Base-by-base conservation (phyloP, 2,329 filamentous ascomycete genomes). In the Ceratocystis lukuohia region DNA sequence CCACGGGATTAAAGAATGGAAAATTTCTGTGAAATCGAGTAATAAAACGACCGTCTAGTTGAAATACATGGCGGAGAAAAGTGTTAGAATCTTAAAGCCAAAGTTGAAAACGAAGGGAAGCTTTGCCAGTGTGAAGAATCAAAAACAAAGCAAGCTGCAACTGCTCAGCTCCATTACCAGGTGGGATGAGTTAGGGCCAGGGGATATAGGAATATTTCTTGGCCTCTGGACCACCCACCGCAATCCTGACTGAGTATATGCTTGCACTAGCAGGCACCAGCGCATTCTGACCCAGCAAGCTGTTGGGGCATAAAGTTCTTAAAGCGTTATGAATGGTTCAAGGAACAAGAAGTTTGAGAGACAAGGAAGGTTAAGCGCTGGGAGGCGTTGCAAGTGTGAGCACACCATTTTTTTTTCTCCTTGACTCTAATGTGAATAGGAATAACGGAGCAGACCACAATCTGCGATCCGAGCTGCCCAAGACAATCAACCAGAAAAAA, bases 211-310 rank as follows among this genome's bases (percentile, higher is more conserved):
- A 62, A 45, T 33, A 59, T 59, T 37, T 37, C 53, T 59, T 59
- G 53, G 53, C 53, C 28, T 59, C 53, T 59, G 6, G 28, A 59
- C 53, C n/a, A 59, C 25, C n/a, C n/a, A 59, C 25, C n/a, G n/a
- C 53, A 59, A 59, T 59, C 53, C 53, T 59, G 53, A n/a, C 28
- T 37, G 12, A 59, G 53, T 59, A 30, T 59, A 37, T 59, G 28
- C 53, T 59, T 59, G 53, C 22, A 30, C 53, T 59, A 59, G 28
- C 53, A 33, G 53, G 53, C 53, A 37, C 53, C 53, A 59, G 28
- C 33, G 28, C 10, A 59, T 17, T 12, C 53, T 59, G 28, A 25
- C 20, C 25, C 20, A 25, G 20, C 25, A 53, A 22, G 48, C 6
- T 25, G 48, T 53, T 53, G 28, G 53, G 22, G 53, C 28, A 33